Evolutionary conservation across 1,139 yeast genomes (phyloP).

Genomic region (Keqinozyma sinolaborantium): DNA sequence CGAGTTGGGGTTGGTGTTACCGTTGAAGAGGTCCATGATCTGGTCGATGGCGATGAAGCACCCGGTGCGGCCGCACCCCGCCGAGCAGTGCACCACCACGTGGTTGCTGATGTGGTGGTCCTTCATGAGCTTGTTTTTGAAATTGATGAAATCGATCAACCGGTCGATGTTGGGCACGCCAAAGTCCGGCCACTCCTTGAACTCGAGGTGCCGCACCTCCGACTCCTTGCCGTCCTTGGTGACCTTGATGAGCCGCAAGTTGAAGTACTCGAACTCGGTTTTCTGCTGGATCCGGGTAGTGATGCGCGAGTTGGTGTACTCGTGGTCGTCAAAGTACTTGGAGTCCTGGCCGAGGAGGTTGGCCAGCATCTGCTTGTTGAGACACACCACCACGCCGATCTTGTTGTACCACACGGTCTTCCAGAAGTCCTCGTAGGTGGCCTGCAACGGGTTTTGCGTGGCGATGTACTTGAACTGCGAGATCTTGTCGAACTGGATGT

Average conservation of each 20-base stretch:
- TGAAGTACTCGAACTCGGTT: constrained; percentile 9
- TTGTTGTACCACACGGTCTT: constrained; percentile 47
- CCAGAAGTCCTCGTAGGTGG: constrained; percentile 45
- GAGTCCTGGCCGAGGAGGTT: constrained; percentile 7
- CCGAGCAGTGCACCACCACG: constrained; percentile 63
- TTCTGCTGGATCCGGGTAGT: constrained; percentile 11
- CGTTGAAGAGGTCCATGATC: constrained; percentile 17
- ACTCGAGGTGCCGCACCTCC: constrained; percentile 60
- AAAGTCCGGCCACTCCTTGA: constrained; percentile 78
- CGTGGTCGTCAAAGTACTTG: constrained; percentile 21
- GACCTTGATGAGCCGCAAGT: constrained; percentile 9
- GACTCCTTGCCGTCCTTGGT: constrained; percentile 5
- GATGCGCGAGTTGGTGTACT: constrained; percentile 9
- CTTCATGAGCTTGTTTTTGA: constrained; percentile 40
- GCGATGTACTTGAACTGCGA: constrained; percentile 32
- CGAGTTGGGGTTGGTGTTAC: constrained; percentile 1
- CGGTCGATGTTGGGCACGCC: constrained; percentile 61
- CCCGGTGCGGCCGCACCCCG: constrained; percentile 84
- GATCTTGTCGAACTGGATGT: constrained; percentile 20
- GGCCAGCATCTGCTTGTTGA: constrained; percentile 42
- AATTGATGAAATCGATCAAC: constrained; percentile 47
- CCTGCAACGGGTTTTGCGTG: constrained; percentile 40
- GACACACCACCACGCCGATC: constrained; percentile 63
- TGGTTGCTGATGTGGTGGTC: constrained; percentile 17
- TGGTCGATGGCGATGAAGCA: constrained; percentile 59